A percentile compares a stretch with the other conserved stretches of the same genome.
These are phyloP conservation scores for Sclerotinia borealis DNA, from an alignment of 2,329 filamentous ascomycete species.

Conservation along the genomic window DNA sequence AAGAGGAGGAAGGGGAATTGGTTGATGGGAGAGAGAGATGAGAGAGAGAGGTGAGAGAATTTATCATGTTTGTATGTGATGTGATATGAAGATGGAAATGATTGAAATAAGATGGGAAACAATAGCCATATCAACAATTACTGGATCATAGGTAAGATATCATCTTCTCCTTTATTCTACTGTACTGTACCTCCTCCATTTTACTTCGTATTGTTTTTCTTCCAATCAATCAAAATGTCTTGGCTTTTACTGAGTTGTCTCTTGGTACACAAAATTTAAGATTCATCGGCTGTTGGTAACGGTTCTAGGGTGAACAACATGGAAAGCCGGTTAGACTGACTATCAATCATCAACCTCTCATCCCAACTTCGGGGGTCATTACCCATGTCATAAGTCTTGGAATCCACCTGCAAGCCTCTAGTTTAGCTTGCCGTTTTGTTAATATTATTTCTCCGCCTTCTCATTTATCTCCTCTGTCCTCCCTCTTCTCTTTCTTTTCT, in stretches of 20 bases:
- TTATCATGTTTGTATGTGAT: not conserved
- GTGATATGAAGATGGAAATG: not conserved
- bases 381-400: conserved; percentile 5
- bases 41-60: not conserved
- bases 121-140: not conserved
- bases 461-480: conserved; percentile 1
- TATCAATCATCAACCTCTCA: not conserved
- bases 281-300: not conserved
- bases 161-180: not conserved
- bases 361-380: conserved; percentile 2
- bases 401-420: not conserved
- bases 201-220: not conserved
- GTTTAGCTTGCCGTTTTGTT: not conserved
- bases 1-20: not conserved
- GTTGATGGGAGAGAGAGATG: not conserved
- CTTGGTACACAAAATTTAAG: conserved; percentile 5
- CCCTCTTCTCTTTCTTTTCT: conserved; percentile 26
- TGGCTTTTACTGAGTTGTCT: not conserved
- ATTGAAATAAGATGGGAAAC: not conserved
- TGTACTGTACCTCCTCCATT: not conserved
- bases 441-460: conserved; percentile 4
- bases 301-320: not conserved
- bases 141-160: not conserved
- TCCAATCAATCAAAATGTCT: not conserved
- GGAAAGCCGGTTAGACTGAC: not conserved